Evolutionary conservation across 805 yeast genomes (phyloP), one percentile per base, ranked within the genome.

Genomic region (Sugiyamaella chiloensis): DNA sequence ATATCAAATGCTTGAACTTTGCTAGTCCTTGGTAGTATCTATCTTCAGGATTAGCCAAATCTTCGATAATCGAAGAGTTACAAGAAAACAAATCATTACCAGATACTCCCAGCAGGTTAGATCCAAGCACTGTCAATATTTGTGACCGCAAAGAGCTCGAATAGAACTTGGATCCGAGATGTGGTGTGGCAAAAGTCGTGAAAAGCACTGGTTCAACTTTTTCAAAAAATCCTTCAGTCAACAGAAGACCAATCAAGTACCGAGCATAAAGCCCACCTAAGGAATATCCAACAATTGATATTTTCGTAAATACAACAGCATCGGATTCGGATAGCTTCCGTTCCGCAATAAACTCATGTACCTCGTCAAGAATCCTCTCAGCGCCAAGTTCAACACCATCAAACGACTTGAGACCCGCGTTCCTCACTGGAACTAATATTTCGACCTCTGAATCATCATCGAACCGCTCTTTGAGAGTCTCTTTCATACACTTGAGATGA

Each of bases 261-360:
- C 97, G 72, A 0, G 88, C 74, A 12, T 87, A 75, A 26, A 91
- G 65, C 0, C 98, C 98, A n/a, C 97, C 98, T 45, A 90, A 64
- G 0, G 96, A 87, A 62, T 90, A 90, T 0, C 97, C 96, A 2
- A 89, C 74, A 32, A 90, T 69, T 53, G 91, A 83, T 41, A 90
- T 74, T 50, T 80, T 75, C 8, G 72, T 71, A 8, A 85, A 84
- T 12, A 51, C 55, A n/a, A 61, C 64, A 5, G 61, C 61, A 1
- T 55, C 59, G 71, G 51, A 68, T 72, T 56, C 69, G 75, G 47
- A 12, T 24, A 21, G 12, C 12, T 41, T 40, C 31, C 53, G 46
- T 8, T 68, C 67, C 12, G 51, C 52, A 21, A 72, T 56, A 51
- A 68, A 62, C 8, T 53, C 60, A 14, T 65, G 65, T 12, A 90